These are phyloP conservation scores for Mycena rosella DNA, from an alignment of 768 basidiomycete genomes.

Conservation along the genomic window DNA sequence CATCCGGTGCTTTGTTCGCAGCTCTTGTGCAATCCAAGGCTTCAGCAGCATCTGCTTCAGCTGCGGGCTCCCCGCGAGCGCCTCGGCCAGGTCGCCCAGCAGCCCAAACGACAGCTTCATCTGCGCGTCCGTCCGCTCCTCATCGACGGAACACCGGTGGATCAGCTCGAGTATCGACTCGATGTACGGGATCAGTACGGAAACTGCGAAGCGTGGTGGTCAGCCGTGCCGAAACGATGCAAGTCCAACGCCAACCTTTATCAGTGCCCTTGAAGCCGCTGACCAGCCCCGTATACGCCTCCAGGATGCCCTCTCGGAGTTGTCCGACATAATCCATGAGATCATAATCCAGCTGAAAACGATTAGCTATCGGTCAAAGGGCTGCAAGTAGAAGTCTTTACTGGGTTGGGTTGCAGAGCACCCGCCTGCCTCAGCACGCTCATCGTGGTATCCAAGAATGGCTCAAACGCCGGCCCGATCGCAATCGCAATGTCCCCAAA, in stretches of 20 bases:
- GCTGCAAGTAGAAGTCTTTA: slow-evolving; percentile 51
- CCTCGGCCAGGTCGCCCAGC: slow-evolving; percentile 93
- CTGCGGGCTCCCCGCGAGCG: slow-evolving; percentile 79
- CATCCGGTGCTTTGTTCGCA: slow-evolving; percentile 82
- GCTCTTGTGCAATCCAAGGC: slow-evolving; percentile 82
- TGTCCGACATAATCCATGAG: slow-evolving; percentile 92
- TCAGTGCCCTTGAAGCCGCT: slow-evolving; percentile 89
- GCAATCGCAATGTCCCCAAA: slow-evolving; percentile 98
- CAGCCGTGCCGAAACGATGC: slow-evolving; percentile 19
- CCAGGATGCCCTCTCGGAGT: slow-evolving; percentile 94
- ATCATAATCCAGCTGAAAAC: slow-evolving; percentile 80
- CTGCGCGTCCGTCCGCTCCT: slow-evolving; percentile 85
- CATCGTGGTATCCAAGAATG: slow-evolving; percentile 93
- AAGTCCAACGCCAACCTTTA: slow-evolving; percentile 65
- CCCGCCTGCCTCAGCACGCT: slow-evolving; percentile 92
- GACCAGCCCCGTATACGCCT: slow-evolving; percentile 96
- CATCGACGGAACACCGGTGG: slow-evolving; percentile 81
- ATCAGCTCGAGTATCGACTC: slow-evolving; percentile 84
- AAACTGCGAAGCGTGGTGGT: slow-evolving; percentile 46
- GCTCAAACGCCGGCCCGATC: slow-evolving; percentile 87
- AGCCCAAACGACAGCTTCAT: slow-evolving; percentile 85
- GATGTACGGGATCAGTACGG: slow-evolving; percentile 77
- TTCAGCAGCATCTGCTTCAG: slow-evolving; percentile 83
- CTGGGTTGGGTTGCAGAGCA: slow-evolving; percentile 87
- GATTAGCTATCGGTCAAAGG: slow-evolving; percentile 27